Percentiles rank a stretch among this genome's conserved stretches.
Evolutionary conservation across 768 basidiomycete species (phyloP).

Genomic region (Lactarius hatsudake): DNA sequence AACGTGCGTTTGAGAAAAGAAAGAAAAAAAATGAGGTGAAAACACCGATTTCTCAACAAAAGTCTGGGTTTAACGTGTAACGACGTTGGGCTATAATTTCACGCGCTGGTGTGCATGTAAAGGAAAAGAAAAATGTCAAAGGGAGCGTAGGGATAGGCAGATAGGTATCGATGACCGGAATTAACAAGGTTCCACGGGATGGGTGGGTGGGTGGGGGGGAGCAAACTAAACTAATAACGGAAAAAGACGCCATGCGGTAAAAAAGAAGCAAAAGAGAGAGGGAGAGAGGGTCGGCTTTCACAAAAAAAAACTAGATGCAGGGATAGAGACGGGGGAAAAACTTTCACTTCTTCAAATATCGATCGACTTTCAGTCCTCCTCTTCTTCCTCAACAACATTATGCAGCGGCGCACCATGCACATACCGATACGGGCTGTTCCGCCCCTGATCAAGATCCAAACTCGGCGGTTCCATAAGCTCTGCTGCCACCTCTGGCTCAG

Average conservation of each 20-base stretch:
- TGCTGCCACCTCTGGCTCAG: conserved; percentile 30
- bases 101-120: background rate
- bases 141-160: background rate
- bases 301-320: background rate
- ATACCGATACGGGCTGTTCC: conserved; percentile 69
- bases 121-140: background rate
- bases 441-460: conserved; percentile 42
- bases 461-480: conserved; percentile 39
- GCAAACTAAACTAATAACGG: background rate
- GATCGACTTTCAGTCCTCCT: conserved; percentile 47
- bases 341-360: too few relatives aligned
- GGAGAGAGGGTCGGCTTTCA: too few relatives aligned
- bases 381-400: conserved; percentile 82
- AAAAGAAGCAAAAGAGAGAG: background rate
- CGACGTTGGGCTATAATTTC: background rate
- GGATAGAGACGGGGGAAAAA: background rate
- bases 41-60: too few relatives aligned
- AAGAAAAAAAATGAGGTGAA: too few relatives aligned
- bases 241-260: too few relatives aligned
- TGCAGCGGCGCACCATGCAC: conserved; percentile 83
- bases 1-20: too few relatives aligned
- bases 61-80: background rate
- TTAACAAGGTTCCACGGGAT: background rate
- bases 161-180: background rate
- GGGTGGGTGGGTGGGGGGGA: too few relatives aligned